Conservation (phyloP, 2,329 filamentous ascomycete genomes). For the Monilinia polystroma region DNA sequence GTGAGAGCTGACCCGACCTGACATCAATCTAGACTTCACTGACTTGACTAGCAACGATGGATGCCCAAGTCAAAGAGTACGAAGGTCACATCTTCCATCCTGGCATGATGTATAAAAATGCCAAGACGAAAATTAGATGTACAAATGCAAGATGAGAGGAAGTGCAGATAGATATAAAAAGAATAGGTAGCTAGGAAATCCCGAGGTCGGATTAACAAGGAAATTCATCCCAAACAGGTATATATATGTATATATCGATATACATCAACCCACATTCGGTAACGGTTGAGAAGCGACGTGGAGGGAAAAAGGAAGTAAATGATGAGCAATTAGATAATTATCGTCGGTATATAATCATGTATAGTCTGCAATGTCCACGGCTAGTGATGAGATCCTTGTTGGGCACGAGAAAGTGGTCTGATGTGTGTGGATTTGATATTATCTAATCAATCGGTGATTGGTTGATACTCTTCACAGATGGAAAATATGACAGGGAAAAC, state of each 20-base stretch:
- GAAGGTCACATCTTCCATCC: background rate
- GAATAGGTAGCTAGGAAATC: background rate
- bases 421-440: slow-evolving; percentile 6
- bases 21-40: slow-evolving; percentile 20
- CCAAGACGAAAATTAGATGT: slow-evolving; percentile 22
- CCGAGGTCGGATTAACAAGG: background rate
- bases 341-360: too few species aligned
- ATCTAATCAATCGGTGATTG: background rate
- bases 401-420: slow-evolving; percentile 25
- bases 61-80: slow-evolving; percentile 12
- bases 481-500: slow-evolving; percentile 17
- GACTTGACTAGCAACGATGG: slow-evolving; percentile 14
- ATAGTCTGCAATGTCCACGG: background rate
- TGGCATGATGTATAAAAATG: background rate
- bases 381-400: slow-evolving; percentile 2
- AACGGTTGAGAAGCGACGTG: background rate
- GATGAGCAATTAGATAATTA: background rate
- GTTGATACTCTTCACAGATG: background rate
- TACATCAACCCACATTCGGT: background rate
- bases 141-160: background rate
- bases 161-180: too few species aligned
- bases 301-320: background rate
- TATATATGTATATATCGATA: background rate
- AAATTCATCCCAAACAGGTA: too few species aligned
- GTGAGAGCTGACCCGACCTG: background rate